Base-by-base conservation (phyloP, 345 rosid genomes). In the Mallotus nudiflorus region DNA sequence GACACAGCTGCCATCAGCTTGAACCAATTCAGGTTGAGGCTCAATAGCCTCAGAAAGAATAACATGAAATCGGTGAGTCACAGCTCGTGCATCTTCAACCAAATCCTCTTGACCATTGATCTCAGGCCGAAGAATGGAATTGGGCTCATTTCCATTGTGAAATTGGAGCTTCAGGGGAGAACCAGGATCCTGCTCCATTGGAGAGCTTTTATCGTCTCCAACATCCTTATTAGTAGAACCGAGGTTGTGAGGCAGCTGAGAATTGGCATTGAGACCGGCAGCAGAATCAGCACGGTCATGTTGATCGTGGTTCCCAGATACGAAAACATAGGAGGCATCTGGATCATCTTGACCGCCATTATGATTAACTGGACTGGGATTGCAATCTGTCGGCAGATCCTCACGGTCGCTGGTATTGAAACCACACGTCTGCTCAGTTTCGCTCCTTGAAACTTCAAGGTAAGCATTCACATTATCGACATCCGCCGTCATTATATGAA, bases 311-410 rank as follows among this genome's bases (percentile, higher is more conserved):
- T n/a, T 39, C 5, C 63, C 63, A 14, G 19, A 49, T 0, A 64
- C 63, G n/a, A 63, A 71, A 28, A 63, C 62, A 29, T 52, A 52
- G 33, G 59, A 70, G 67, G 67, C 73, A 50, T 70, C 52, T 19
- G 63, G 42, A 44, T 56, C 63, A 27, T 56, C 72, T 28, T 58
- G n/a, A n/a, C n/a, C n/a, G n/a, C n/a, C n/a, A n/a, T n/a, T n/a
- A n/a, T n/a, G n/a, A n/a, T n/a, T n/a, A n/a, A n/a, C n/a, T n/a
- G n/a, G n/a, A n/a, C n/a, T n/a, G n/a, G n/a, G n/a, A n/a, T n/a
- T n/a, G n/a, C n/a, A n/a, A 25, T 53, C 9, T 27, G 48, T 68
- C n/a, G 51, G 63, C 39, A 44, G 53, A 56, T 44, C 53, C 28
- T 25, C 25, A 55, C 7, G 2, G 51, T 31, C 48, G 27, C 53